These are phyloP conservation scores for Phallus indusiatus DNA, from an alignment of 768 basidiomycete genomes.

Conservation along the genomic window DNA sequence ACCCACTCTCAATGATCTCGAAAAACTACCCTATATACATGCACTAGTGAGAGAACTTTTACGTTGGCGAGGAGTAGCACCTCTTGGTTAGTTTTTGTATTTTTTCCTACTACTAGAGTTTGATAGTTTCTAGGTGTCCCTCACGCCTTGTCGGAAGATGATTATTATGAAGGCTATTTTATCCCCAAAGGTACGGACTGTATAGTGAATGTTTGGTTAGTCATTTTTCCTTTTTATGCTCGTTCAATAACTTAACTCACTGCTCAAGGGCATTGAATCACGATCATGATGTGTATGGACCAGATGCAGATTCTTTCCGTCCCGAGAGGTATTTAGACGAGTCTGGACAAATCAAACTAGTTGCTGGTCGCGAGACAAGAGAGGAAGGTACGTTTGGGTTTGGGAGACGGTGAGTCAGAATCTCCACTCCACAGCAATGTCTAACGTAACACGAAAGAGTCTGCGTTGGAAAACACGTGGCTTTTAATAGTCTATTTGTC, in stretches of 20 bases:
- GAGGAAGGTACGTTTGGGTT: constrained; percentile 51
- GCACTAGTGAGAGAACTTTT: neutral
- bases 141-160: constrained; percentile 14
- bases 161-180: constrained; percentile 14
- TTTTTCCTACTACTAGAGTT: neutral
- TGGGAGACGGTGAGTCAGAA: constrained; percentile 37
- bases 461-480: constrained; percentile 56
- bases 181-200: constrained; percentile 2
- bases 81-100: neutral
- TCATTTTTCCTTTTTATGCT: neutral
- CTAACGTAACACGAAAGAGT: constrained; percentile 13
- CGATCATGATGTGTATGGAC: neutral
- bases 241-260: neutral
- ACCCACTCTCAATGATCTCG: neutral
- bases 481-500: constrained; percentile 55
- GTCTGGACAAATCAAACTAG: neutral
- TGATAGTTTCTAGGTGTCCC: constrained; percentile 16
- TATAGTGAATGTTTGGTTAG: neutral
- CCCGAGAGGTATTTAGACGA: constrained; percentile 13
- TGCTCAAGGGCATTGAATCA: neutral
- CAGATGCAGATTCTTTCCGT: constrained; percentile 15
- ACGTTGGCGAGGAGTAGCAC: neutral
- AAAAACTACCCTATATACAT: neutral
- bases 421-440: neutral
- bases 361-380: neutral